Conservation (phyloP, 2,329 filamentous ascomycete species). For the Hypoxylon sp. region DNA sequence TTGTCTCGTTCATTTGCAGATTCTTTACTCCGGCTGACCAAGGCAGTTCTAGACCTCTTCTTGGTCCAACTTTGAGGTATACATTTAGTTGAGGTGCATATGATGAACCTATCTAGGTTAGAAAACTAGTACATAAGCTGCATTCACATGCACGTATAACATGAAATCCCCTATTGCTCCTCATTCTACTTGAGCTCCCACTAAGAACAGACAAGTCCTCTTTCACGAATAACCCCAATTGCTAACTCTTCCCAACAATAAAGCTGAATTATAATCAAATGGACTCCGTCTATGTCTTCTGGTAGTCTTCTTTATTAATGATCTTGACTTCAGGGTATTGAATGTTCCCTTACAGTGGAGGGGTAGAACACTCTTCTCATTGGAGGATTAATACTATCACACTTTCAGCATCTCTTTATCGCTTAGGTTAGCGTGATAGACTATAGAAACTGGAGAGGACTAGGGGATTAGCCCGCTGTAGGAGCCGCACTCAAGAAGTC, state of each 20-base stretch:
- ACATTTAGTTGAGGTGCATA: not conserved
- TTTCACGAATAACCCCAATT: not conserved
- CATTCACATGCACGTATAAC: not conserved
- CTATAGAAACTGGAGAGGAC: not conserved
- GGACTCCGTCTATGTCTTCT: not conserved
- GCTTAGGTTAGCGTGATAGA: not conserved
- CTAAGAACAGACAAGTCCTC: not conserved
- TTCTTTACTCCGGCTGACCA: not conserved
- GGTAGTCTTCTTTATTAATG: not conserved
- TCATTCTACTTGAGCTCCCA: not conserved
- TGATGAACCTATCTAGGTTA: not conserved
- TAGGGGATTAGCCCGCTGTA: not conserved
- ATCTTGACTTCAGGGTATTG: not conserved
- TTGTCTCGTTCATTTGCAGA: not conserved
- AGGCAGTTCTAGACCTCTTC: not conserved
- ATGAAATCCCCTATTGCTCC: not conserved
- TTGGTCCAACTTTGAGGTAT: not conserved
- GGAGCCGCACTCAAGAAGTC: slow-evolving; percentile 1
- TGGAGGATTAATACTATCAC: not conserved
- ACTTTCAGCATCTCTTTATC: not conserved
- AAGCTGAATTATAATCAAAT: not conserved
- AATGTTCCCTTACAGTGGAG: not conserved
- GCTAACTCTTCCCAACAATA: not conserved
- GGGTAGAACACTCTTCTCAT: not conserved
- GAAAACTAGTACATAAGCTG: not conserved